Conservation (phyloP, 305 asterid genomes). For the Plantago rigida region DNA sequence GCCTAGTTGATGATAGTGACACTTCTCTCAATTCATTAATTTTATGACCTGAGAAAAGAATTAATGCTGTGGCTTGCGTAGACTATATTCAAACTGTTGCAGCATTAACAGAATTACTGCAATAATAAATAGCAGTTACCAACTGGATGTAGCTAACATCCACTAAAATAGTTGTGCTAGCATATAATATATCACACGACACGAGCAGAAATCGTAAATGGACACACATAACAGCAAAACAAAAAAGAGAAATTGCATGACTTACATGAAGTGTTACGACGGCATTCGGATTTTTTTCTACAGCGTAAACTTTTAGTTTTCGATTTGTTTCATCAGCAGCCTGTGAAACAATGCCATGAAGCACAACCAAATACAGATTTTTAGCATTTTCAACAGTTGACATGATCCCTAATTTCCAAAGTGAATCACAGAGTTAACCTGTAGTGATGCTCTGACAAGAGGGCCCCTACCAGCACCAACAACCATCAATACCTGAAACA, state of each 20-base stretch:
- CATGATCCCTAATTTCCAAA: conserved; percentile 10
- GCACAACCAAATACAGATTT: conserved; percentile 9
- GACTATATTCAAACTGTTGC: too few species aligned
- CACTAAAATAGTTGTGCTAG: neutral
- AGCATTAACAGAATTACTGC: too few species aligned
- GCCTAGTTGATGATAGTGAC: too few species aligned
- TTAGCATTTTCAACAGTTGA: conserved; percentile 20
- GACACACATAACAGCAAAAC: conserved; percentile 13
- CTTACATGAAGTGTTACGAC: conserved; percentile 93
- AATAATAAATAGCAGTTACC: too few species aligned
- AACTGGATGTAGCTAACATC: conserved; percentile 3
- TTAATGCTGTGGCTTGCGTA: too few species aligned
- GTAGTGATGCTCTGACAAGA: conserved; percentile 91
- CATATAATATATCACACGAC: neutral
- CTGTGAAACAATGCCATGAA: conserved; percentile 35
- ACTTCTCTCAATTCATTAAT: too few species aligned
- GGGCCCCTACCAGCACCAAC: conserved; percentile 99
- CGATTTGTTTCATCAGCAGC: conserved; percentile 97
- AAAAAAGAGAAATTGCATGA: conserved; percentile 20
- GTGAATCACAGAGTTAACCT: conserved; percentile 39
- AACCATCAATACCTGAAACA: conserved; percentile 84
- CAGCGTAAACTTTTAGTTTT: conserved; percentile 84
- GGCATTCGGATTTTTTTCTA: conserved; percentile 95
- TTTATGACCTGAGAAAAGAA: too few species aligned
- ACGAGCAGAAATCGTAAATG: neutral